A percentile compares a stretch with the other conserved stretches of the same genome.
Evolutionary conservation across 75 land plant species (phyloP).

Genomic region (Chamaecyparis obtusa): DNA sequence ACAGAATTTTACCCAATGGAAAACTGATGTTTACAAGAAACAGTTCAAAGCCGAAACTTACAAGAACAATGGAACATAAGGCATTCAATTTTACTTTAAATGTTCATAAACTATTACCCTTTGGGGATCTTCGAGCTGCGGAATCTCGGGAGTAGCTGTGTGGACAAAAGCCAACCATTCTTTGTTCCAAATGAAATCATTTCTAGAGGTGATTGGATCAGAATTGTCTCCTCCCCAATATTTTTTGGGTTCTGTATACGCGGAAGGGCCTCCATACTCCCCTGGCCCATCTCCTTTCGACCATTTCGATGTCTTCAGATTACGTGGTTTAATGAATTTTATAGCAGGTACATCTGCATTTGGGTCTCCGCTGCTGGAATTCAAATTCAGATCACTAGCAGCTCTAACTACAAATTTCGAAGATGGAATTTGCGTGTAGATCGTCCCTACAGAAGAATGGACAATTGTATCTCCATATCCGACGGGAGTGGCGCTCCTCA

Average conservation of each 20-base stretch:
- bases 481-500: not conserved
- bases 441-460: not conserved
- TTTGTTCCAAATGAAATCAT: slow-evolving; percentile 93
- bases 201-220: slow-evolving; percentile 74
- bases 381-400: not conserved
- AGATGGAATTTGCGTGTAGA: not conserved
- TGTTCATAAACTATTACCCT: not conserved
- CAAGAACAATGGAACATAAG: not conserved
- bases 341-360: not conserved
- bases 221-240: slow-evolving; percentile 64
- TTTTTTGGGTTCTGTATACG: slow-evolving; percentile 51
- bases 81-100: not conserved
- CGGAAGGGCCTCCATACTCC: slow-evolving; percentile 89
- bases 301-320: slow-evolving; percentile 66
- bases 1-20: too few species aligned
- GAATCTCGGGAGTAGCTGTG: not conserved
- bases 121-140: not conserved
- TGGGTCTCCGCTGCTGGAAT: not conserved
- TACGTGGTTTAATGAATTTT: slow-evolving; percentile 28
- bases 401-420: not conserved
- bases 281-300: slow-evolving; percentile 81
- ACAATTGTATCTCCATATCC: not conserved
- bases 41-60: too few species aligned
- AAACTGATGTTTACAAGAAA: too few species aligned
- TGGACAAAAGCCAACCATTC: slow-evolving; percentile 49